These are phyloP conservation scores for Penicillium riverlandense DNA, from an alignment of 495 filamentous ascomycete species.

Conservation along the genomic window DNA sequence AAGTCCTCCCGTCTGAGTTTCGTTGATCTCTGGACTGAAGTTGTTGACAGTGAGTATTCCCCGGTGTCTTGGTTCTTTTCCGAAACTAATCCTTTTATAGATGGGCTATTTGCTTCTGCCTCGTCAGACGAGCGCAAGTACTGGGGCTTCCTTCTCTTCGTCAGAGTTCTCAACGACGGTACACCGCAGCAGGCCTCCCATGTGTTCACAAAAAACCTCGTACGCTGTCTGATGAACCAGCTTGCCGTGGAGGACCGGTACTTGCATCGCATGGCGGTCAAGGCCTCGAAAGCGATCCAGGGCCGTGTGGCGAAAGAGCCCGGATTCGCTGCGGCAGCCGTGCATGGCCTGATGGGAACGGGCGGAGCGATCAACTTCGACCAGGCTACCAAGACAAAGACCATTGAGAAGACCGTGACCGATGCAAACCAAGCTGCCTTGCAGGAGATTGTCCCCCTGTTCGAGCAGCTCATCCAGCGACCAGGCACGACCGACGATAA, in stretches of 20 bases:
- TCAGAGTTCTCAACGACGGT: slow-evolving; percentile 54
- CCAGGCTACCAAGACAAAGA: slow-evolving; percentile 80
- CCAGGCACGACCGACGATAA: slow-evolving; percentile 38
- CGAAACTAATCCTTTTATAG: slow-evolving; percentile 30
- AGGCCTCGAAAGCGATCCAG: slow-evolving; percentile 61
- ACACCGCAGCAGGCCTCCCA: slow-evolving; percentile 37
- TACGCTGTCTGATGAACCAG: slow-evolving; percentile 82
- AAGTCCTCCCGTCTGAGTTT: slow-evolving; percentile 46
- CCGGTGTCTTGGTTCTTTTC: not conserved
- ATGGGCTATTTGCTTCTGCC: slow-evolving; percentile 69
- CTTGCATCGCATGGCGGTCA: slow-evolving; percentile 72
- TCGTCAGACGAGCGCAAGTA: slow-evolving; percentile 84
- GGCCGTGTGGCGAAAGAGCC: slow-evolving; percentile 58
- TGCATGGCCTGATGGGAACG: slow-evolving; percentile 59
- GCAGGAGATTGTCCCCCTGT: slow-evolving; percentile 32
- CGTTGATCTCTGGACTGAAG: slow-evolving; percentile 76
- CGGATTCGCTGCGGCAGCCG: slow-evolving; percentile 46
- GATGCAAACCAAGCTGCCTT: slow-evolving; percentile 47
- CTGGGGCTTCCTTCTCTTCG: slow-evolving; percentile 81
- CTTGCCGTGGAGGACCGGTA: slow-evolving; percentile 76
- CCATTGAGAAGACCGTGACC: slow-evolving; percentile 66
- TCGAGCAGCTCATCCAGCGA: slow-evolving; percentile 30
- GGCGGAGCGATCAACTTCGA: slow-evolving; percentile 76
- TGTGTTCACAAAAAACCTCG: slow-evolving; percentile 75
- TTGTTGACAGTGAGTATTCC: slow-evolving; percentile 67